Conservation (phyloP, 306 rosid genomes). For the Quercus ilex region DNA sequence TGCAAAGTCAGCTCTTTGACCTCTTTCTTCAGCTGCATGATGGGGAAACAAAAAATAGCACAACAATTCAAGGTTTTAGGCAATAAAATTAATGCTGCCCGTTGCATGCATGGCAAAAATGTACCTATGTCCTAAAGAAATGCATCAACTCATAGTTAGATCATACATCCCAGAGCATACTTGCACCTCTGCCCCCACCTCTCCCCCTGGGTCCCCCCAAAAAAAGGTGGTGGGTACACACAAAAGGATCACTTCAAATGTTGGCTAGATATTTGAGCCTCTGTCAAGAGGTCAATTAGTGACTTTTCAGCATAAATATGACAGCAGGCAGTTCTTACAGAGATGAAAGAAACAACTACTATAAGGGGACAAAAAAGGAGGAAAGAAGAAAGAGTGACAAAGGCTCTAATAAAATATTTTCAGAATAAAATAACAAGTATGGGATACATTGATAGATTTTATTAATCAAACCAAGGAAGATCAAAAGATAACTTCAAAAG, state of each 20-base stretch:
- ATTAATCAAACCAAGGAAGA: background rate
- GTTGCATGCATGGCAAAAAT: background rate
- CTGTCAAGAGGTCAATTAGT: background rate
- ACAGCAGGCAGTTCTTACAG: background rate
- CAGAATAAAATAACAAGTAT: too few species aligned
- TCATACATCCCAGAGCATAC: background rate
- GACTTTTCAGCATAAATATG: background rate
- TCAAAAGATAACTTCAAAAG: background rate
- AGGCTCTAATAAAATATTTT: too few species aligned
- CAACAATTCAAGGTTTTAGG: slow-evolving; percentile 7
- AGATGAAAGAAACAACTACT: background rate
- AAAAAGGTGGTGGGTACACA: background rate
- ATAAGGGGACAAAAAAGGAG: too few species aligned
- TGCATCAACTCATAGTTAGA: background rate
- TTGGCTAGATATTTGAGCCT: background rate
- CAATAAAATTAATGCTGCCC: background rate
- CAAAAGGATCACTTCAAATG: background rate
- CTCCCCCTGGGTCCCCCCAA: background rate
- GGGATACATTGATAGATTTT: background rate
- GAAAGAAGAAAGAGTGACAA: too few species aligned
- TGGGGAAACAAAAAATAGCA: slow-evolving; percentile 9
- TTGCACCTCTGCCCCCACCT: background rate
- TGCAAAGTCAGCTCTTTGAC: slow-evolving; percentile 54
- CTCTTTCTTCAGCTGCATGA: slow-evolving; percentile 79
- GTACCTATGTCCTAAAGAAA: background rate